Conservation (phyloP, 1,284 basidiomycete genomes). For the Laetiporus sulphureus region DNA sequence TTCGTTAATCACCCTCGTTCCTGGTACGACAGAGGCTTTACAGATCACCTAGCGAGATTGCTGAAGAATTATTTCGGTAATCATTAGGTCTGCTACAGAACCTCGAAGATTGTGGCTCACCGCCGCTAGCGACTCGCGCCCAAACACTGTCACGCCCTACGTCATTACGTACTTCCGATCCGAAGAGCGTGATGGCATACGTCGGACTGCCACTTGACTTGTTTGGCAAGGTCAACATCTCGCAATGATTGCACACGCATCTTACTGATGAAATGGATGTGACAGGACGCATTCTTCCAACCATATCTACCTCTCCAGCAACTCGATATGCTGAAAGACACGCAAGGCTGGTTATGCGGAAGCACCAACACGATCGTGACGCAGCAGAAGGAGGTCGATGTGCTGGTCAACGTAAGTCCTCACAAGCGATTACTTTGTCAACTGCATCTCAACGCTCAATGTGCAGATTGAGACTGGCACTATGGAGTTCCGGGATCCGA, state of each 20-base stretch:
- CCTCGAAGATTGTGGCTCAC: slow-evolving; percentile 89
- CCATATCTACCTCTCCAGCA: slow-evolving; percentile 97
- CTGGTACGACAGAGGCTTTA: slow-evolving; percentile 40
- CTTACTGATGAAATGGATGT: not conserved
- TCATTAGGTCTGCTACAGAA: slow-evolving; percentile 72
- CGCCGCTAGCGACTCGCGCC: slow-evolving; percentile 70
- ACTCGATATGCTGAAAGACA: slow-evolving; percentile 80
- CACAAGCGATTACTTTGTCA: not conserved
- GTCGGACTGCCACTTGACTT: slow-evolving; percentile 87
- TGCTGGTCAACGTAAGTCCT: slow-evolving; percentile 78
- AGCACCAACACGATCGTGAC: slow-evolving; percentile 97
- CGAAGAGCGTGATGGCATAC: slow-evolving; percentile 86
- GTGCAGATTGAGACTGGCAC: slow-evolving; percentile 74
- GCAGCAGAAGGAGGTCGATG: slow-evolving; percentile 87
- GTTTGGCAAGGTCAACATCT: slow-evolving; percentile 61
- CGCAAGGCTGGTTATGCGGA: slow-evolving; percentile 82
- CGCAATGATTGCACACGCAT: slow-evolving; percentile 1
- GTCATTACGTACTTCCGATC: slow-evolving; percentile 85
- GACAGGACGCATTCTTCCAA: slow-evolving; percentile 90
- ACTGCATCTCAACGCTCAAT: not conserved
- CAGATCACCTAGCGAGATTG: not conserved
- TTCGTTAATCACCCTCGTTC: slow-evolving; percentile 81
- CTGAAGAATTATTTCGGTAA: no score
- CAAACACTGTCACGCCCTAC: slow-evolving; percentile 66
- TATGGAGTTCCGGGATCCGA: slow-evolving; percentile 82